Conservation (phyloP, 2,329 filamentous ascomycete species). For the Pseudogymnoascus sp. region DNA sequence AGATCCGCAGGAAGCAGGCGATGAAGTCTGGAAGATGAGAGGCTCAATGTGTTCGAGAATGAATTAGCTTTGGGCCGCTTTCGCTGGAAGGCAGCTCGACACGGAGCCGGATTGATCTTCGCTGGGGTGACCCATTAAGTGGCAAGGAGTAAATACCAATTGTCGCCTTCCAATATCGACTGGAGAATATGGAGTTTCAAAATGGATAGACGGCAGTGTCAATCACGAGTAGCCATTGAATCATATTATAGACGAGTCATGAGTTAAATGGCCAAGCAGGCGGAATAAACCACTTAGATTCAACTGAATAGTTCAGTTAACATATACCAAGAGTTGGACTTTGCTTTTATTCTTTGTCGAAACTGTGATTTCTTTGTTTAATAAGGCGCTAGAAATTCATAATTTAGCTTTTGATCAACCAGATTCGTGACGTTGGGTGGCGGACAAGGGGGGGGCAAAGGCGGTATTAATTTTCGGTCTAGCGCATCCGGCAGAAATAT, state of each 20-base stretch:
- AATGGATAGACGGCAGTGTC: neutral
- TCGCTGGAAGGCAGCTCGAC: neutral
- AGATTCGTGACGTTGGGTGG: neutral
- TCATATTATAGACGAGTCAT: neutral
- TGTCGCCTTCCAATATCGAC: neutral
- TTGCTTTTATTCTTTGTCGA: neutral
- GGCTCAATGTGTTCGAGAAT: neutral
- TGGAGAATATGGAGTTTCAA: constrained; percentile 4
- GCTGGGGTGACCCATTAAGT: neutral
- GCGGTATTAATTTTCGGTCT: neutral
- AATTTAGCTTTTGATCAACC: neutral
- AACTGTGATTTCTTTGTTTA: neutral
- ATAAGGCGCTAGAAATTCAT: neutral
- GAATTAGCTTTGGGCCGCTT: neutral
- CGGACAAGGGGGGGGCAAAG: neutral
- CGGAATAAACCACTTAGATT: neutral
- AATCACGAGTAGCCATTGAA: neutral
- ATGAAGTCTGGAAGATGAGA: neutral
- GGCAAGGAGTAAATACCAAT: constrained; percentile 2
- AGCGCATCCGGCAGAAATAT: neutral
- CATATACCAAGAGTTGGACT: neutral
- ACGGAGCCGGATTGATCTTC: neutral
- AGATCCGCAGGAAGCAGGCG: constrained; percentile 43
- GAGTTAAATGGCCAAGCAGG: neutral
- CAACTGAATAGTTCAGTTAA: neutral